Evolutionary conservation across 257 asterid species (phyloP).

Genomic region (Ophiorrhiza pumila): DNA sequence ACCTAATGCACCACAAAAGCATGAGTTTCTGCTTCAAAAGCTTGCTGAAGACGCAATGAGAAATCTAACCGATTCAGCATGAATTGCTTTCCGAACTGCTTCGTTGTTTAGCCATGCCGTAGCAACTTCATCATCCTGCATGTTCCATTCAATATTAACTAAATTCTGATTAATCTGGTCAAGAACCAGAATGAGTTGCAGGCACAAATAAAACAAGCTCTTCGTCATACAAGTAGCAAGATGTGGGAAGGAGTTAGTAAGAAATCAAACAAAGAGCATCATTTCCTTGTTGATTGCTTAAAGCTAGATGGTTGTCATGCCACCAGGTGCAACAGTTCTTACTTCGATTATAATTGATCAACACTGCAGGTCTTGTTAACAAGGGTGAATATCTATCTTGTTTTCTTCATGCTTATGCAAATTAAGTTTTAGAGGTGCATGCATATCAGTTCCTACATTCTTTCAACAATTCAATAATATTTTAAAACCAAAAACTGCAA

Average conservation of each 20-base stretch:
- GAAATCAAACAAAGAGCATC: neutral
- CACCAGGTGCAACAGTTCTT: neutral
- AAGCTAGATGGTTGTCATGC: neutral
- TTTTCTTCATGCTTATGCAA: neutral
- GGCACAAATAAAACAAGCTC: neutral
- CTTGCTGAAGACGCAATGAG: slow-evolving; percentile 2
- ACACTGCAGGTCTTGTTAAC: neutral
- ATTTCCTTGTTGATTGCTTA: neutral
- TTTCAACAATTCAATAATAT: neutral
- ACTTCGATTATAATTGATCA: neutral
- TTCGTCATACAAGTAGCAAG: too few relatives aligned
- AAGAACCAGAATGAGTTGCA: neutral
- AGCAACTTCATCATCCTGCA: slow-evolving; percentile 83
- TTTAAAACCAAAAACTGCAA: neutral
- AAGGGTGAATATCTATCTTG: neutral
- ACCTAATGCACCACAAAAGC: slow-evolving; percentile 35
- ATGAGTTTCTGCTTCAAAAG: slow-evolving; percentile 18
- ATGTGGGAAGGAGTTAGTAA: neutral
- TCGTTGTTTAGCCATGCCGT: slow-evolving; percentile 73
- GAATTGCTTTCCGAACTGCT: slow-evolving; percentile 81
- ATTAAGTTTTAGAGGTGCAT: neutral
- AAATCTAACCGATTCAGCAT: slow-evolving; percentile 69
- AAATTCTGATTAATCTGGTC: neutral
- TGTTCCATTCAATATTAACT: slow-evolving; percentile 10
- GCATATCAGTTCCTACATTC: neutral